Evolutionary conservation across 148 eudicot genomes (phyloP).

Genomic region (Rhododendron vialii): DNA sequence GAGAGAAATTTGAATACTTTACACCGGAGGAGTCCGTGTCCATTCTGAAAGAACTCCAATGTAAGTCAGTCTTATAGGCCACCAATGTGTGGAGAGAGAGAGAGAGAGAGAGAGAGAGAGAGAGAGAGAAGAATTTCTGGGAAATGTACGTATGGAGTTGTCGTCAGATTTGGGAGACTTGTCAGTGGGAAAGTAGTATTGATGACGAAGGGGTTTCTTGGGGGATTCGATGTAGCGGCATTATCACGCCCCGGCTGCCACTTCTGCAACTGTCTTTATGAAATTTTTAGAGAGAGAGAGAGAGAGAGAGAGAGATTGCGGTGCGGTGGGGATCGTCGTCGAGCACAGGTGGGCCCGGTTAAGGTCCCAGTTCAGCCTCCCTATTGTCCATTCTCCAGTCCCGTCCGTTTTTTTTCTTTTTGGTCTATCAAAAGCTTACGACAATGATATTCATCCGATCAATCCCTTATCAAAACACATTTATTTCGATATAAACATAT

Average conservation of each 20-base stretch:
- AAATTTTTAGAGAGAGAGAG: not conserved
- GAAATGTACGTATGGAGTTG: not conserved
- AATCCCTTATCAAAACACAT: no score
- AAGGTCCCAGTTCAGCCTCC: not conserved
- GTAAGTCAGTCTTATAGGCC: not conserved
- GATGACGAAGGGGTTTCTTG: not conserved
- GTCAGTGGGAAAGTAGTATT: not conserved
- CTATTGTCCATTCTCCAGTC: no score
- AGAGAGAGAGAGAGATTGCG: not conserved
- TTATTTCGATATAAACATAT: no score
- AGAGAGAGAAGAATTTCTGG: not conserved
- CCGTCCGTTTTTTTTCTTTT: not conserved
- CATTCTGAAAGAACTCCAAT: not conserved
- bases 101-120: not conserved
- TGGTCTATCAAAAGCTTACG: no score
- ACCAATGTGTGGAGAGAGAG: not conserved
- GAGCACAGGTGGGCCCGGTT: not conserved
- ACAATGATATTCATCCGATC: no score
- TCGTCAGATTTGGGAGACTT: constrained; percentile 3
- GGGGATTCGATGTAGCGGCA: constrained; percentile 1
- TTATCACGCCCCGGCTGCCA: not conserved
- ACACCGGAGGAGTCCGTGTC: not conserved
- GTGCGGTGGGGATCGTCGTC: not conserved
- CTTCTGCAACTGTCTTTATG: not conserved
- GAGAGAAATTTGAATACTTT: not conserved